Base-by-base conservation (phyloP, 768 basidiomycete genomes). In the Leccinum uliginosum region DNA sequence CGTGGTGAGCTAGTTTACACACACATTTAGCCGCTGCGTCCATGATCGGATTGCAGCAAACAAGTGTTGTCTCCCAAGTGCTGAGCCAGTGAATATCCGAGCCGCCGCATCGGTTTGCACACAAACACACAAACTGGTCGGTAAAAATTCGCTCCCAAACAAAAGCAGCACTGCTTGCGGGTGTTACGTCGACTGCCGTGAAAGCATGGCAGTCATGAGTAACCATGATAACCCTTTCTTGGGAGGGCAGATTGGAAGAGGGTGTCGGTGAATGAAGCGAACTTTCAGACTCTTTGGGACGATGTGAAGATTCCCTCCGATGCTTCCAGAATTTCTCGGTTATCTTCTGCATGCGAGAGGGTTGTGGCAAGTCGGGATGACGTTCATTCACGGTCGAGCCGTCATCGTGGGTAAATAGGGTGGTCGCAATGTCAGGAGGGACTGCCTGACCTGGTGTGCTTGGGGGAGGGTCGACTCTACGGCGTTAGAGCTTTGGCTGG, bases 61-160 rank as follows among this genome's bases (percentile, higher is more conserved):
- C 55, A 87, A 80, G 84, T 88, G 46, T 68, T 93, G 27, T 53
- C 46, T 47, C 46, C 85, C 87, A 1, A 83, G 91, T 44, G 82
- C 81, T 48, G 90, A 94, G 66, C 80, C 95, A 10, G 75, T 76
- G 32, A 71, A 74, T 17, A 65, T 74, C 44, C 87, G 52, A 90
- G 62, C 81, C 51, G 86, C 89, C 51, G 86, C 89, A 15, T 76
- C 83, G 3, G 74, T 67, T 30, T 77, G 75, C 27, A 79, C 87
- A 64, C 64, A 59, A 55, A 53, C 57, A n/a, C n/a, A n/a, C n/a
- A n/a, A n/a, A n/a, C n/a, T n/a, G n/a, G n/a, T 89, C 89, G 60
- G 81, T 82, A 62, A 90, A 89, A 30, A 93, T 89, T 53, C 85
- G 81, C 68, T 92, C 90, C 62, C 89, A 83, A 60, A 93, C 87